A percentile compares a stretch with the other conserved stretches of the same genome.
Evolutionary conservation across 805 yeast species (phyloP).

Genomic region (Myxozyma sirexii): DNA sequence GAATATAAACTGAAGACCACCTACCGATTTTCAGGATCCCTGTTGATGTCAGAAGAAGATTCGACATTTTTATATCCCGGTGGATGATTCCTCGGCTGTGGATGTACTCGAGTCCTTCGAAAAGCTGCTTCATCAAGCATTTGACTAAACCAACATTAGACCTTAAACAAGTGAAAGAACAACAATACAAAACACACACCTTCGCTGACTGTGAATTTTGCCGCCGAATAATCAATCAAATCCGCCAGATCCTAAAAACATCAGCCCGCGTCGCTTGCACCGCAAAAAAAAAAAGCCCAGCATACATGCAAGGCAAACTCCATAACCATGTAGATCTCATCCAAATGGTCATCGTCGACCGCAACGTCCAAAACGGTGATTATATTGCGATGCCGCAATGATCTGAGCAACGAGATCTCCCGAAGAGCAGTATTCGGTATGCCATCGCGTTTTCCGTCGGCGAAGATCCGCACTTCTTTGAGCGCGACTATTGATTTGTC

Average conservation of each 20-base stretch:
- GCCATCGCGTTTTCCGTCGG: constrained; percentile 72
- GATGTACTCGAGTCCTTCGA: constrained; percentile 29
- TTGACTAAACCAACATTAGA: constrained; percentile 5
- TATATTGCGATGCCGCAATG: constrained; percentile 76
- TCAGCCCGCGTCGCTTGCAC: neutral
- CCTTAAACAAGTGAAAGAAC: neutral
- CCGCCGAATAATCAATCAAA: constrained; percentile 19
- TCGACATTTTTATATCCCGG: constrained; percentile 32
- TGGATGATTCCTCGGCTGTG: constrained; percentile 24
- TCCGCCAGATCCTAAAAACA: constrained; percentile 32
- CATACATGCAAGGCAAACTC: constrained; percentile 76
- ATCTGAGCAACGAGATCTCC: constrained; percentile 80
- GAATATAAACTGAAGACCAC: neutral
- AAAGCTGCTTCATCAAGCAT: constrained; percentile 27
- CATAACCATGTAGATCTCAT: constrained; percentile 77
- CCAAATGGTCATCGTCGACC: constrained; percentile 62
- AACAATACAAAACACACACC: constrained; percentile 4
- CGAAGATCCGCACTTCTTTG: constrained; percentile 75
- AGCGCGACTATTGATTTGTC: constrained; percentile 76
- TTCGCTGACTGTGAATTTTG: constrained; percentile 23
- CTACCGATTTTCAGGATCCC: constrained; percentile 33
- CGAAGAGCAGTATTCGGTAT: constrained; percentile 93
- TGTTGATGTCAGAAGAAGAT: constrained; percentile 22
- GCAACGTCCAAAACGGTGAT: constrained; percentile 83
- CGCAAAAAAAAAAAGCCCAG: neutral